A percentile compares a stretch with the other conserved stretches of the same genome.
Conservation (phyloP, 208 protist species). For the Endotrypanum monterogeii region DNA sequence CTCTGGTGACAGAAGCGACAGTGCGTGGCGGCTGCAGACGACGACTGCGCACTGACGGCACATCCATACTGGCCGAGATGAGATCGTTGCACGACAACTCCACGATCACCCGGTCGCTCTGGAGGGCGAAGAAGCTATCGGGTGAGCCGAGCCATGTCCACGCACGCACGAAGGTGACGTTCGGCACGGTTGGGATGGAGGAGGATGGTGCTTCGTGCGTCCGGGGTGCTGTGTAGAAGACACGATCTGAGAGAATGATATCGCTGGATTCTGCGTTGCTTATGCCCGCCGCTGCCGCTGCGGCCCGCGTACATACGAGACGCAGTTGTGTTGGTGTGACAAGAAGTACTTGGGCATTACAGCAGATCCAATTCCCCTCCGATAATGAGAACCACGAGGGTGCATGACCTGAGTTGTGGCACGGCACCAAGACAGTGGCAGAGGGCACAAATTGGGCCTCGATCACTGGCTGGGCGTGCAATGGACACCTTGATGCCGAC, state of each 20-base stretch:
- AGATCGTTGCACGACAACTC: slow-evolving; percentile 45
- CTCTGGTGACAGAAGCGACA: not conserved
- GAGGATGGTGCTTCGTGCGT: not conserved
- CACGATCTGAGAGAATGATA: slow-evolving; percentile 20
- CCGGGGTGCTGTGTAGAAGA: slow-evolving; percentile 24
- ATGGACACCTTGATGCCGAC: not conserved
- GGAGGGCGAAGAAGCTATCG: slow-evolving; percentile 33
- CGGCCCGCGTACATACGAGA: slow-evolving; percentile 19
- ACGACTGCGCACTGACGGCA: slow-evolving; percentile 43
- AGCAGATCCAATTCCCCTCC: slow-evolving; percentile 1
- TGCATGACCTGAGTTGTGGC: slow-evolving; percentile 2
- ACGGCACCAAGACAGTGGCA: slow-evolving; percentile 16
- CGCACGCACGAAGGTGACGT: slow-evolving; percentile 29
- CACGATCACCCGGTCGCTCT: slow-evolving; percentile 36
- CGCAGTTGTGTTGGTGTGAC: slow-evolving; percentile 25
- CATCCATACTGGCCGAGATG: slow-evolving; percentile 25
- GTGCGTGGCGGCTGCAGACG: slow-evolving; percentile 23
- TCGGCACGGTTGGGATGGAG: not conserved
- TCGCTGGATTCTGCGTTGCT: not conserved
- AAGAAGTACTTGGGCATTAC: slow-evolving; percentile 33
- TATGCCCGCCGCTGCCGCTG: not conserved
- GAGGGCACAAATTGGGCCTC: slow-evolving; percentile 36
- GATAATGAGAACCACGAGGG: not conserved
- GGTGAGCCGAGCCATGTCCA: slow-evolving; percentile 52
- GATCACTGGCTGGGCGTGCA: slow-evolving; percentile 12